Evolutionary conservation across 2,329 filamentous ascomycete species (phyloP), one percentile per base, ranked within the genome.

Genomic region (Kalmusia sp.): DNA sequence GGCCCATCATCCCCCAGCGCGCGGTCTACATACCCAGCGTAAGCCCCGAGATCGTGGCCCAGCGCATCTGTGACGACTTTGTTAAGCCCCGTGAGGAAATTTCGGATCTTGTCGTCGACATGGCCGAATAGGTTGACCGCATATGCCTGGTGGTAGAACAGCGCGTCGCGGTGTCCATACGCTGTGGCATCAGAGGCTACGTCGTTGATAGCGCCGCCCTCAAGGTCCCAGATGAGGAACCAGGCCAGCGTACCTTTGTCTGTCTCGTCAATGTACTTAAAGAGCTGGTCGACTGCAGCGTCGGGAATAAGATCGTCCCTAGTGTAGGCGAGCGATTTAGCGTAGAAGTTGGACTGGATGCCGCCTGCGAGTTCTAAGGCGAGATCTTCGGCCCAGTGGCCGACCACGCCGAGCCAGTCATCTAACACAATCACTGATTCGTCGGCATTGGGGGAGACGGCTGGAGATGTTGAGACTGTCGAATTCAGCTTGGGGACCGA

Each of bases 21-120:
- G 0, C 79, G 75, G 65, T 84, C 81, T 2, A 80, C 77, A 49
- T 84, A 84, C 57, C 82, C 83, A 40, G 78, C 76, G 60, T 84
- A 84, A 46, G 77, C 78, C 3, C 79, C 79, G 61, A 76, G 73
- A 7, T 75, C 60, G 9, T 65, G 64, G 12, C 66, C 62, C 15
- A 74, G 52, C 8, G 62, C 55, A 44, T 68, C 59, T 15, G 59
- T 66, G 11, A 78, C 59, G n/a, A 69, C 59, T 6, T 76, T 67
- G 49, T 78, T 76, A 58, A 79, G 71, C 34, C 73, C 72, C 5
- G 75, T 68, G 7, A 80, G 55, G 51, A 79, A 78, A 11, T 59
- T 52, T 11, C 72, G 70, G 9, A 75, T 76, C 45, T 70, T 72
- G 15, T 67, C 55, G 7, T 69, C 70, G 50, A 75, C 61, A 21